Base-by-base conservation (phyloP, 495 filamentous ascomycete species). In the Penicillium canescens region DNA sequence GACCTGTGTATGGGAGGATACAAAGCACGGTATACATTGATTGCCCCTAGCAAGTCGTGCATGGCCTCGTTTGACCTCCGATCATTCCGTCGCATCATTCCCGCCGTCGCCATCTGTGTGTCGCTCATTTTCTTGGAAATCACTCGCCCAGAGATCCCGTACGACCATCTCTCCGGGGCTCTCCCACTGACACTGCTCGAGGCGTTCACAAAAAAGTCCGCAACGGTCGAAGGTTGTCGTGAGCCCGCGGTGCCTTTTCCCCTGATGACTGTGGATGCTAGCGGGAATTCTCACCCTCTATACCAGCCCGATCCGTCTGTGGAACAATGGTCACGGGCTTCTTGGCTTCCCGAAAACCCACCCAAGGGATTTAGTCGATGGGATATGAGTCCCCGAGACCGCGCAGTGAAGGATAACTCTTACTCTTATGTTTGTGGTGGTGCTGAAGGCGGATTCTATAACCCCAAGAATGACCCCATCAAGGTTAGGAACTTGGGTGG, bases 401-500 rank as follows among this genome's bases (percentile, higher is more conserved):
- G 57, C 14, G 53, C 51, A 6, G 54, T 57, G 43, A 58, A 59
- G 24, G 60, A 64, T 21, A 66, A 66, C 23, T 36, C 52, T 12
- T 59, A 43, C 6, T 55, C 50, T 42, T 64, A 54, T 38, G 42
- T 57, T 10, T 65, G 58, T 31, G 26, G 39, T 23, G 58, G 48
- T 20, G 54, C 50, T 9, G 52, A 65, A 23, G 24, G 46, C 0
- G 55, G 58, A 39, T 67, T 67, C 34, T 79, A 75, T 46, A 63
- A 76, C 33, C 66, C 75, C 4, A 62, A 61, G 9, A 52, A 55
- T 2, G 76, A 79, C 45, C 75, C 76, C 0, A 55, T 78, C 0
- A 76, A 74, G 59, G 63, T 79, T 34, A 70, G 71, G 6, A 79
- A 79, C 44, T 51, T 78, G 13, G 68, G 67, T 6, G 56, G 67